Conservation (phyloP, 768 basidiomycete genomes). For the Termitomyces sp. region DNA sequence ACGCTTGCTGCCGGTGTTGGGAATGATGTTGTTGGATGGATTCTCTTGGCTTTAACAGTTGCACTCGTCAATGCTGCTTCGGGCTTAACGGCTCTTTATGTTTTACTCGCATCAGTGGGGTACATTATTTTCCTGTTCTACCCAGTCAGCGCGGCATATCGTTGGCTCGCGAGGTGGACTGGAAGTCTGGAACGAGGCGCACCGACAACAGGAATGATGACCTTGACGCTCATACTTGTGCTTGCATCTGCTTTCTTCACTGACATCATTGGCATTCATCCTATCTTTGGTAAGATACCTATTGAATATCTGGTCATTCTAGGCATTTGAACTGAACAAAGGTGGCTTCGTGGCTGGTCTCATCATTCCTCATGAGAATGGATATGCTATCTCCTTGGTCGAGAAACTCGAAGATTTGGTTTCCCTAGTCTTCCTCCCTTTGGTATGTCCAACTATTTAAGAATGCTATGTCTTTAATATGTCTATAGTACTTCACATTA, state of each 20-base stretch:
- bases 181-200: conserved; percentile 68
- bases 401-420: conserved; percentile 88
- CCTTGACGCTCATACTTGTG: conserved; percentile 65
- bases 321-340: conserved; percentile 16
- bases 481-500: conserved; percentile 64
- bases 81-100: conserved; percentile 73
- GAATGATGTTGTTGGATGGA: conserved; percentile 72
- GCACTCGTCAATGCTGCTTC: conserved; percentile 73
- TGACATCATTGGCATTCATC: conserved; percentile 74
- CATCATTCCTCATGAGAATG: conserved; percentile 78
- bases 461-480: background rate
- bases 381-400: conserved; percentile 72
- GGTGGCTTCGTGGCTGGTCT: conserved; percentile 84
- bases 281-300: conserved; percentile 48
- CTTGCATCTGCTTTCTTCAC: conserved; percentile 80
- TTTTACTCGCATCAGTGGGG: conserved; percentile 61
- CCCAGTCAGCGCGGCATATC: conserved; percentile 58
- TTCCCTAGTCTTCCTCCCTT: conserved; percentile 45
- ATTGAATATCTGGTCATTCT: background rate
- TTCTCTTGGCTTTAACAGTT: conserved; percentile 75
- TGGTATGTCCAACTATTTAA: background rate
- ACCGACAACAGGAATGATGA: conserved; percentile 75
- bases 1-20: conserved; percentile 81
- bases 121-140: conserved; percentile 62
- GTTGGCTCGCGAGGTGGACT: conserved; percentile 59